Base-by-base conservation (phyloP, 306 rosid species). In the Quercus berberidifolia region DNA sequence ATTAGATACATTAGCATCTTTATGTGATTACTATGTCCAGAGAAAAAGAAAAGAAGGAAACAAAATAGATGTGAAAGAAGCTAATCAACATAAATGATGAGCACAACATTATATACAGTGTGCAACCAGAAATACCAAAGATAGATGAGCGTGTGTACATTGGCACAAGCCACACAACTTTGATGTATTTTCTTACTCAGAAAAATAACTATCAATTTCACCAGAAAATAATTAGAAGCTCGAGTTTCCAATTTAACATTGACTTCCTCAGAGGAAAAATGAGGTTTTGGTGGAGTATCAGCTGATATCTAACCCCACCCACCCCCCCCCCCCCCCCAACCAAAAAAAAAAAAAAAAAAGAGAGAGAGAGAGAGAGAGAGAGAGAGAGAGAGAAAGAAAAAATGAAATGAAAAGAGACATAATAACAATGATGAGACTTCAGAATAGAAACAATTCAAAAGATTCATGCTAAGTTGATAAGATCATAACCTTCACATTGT, bases 401-500 rank as follows among this genome's bases (percentile, higher is more conserved):
- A 19, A 56, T 5, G 14, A 4, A 35, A n/a, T 43, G 56, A 59
- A 75, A 17, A 57, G 4, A 46, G 35, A 5, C 28, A 26, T 35
- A 55, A n/a, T 56, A 54, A 25, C 49, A 77, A 28, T 8, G 15
- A 10, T 59, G 33, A 13, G 21, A 46, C 51, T 33, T 41, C 13
- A 77, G 30, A 65, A 9, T 17, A 23, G 23, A 2, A 15, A 67
- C 52, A 55, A 26, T 35, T 67, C 3, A 15, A 11, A 17, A 64
- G 51, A 71, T 14, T 51, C 67, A 20, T 43, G 25, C 5, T 18
- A n/a, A 28, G 55, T 74, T 59, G 73, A 64, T 33, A 14, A 52
- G 21, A 69, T 65, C 8, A 46, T 75, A 20, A 96, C 99, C 99
- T 93, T 90, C 56, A 96, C 98, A 49, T 90, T 76, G 35, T 93